These are phyloP conservation scores for Tulasnella sp. DNA, from an alignment of 768 basidiomycete species.

Conservation along the genomic window DNA sequence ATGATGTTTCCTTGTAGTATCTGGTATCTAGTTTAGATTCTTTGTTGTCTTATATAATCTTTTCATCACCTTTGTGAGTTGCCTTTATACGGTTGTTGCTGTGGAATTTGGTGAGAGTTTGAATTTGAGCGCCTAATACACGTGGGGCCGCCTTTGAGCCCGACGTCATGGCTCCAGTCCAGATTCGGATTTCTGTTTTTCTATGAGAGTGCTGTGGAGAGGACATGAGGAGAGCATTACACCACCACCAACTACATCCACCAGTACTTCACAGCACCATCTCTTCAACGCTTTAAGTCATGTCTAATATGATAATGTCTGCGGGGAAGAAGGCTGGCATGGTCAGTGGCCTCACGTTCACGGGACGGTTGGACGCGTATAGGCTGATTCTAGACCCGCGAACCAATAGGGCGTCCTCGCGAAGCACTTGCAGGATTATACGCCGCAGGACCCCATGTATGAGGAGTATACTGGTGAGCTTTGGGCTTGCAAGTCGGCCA, in stretches of 20 bases:
- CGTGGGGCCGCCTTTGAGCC: too few relatives aligned
- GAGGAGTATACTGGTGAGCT: conserved; percentile 45
- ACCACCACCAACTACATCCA: background rate
- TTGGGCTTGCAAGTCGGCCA: conserved; percentile 48
- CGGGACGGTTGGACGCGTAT: background rate
- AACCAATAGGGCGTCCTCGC: conserved; percentile 40
- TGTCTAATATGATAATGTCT: conserved; percentile 10
- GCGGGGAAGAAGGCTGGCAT: conserved; percentile 20
- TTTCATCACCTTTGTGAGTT: too few relatives aligned
- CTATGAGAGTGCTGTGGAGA: too few relatives aligned
- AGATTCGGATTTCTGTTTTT: too few relatives aligned
- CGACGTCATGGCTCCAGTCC: too few relatives aligned
- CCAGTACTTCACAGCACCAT: background rate
- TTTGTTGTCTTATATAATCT: too few relatives aligned
- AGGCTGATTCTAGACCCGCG: background rate
- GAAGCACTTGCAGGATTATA: conserved; percentile 52
- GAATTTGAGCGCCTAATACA: too few relatives aligned
- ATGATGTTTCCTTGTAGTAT: too few relatives aligned
- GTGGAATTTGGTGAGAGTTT: too few relatives aligned
- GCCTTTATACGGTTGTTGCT: too few relatives aligned
- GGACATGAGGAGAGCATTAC: too few relatives aligned
- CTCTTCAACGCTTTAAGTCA: background rate
- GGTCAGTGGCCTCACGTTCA: conserved; percentile 6
- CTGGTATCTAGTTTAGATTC: too few relatives aligned
- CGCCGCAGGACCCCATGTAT: conserved; percentile 65